Evolutionary conservation across 2,329 filamentous ascomycete species (phyloP).

Genomic region (Xylariales sp.): DNA sequence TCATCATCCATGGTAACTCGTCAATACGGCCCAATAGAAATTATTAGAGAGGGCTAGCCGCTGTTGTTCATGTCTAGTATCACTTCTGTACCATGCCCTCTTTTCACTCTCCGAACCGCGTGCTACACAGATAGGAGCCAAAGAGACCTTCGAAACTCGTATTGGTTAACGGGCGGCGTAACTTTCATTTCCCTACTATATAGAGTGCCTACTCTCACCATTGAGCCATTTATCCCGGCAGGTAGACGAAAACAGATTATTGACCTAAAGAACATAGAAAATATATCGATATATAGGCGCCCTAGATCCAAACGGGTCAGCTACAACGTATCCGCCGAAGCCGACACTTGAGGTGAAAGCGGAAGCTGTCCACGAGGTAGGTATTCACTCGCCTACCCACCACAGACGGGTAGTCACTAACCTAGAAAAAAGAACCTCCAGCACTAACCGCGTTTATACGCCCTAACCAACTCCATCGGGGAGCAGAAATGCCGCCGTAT

Average conservation of each 20-base stretch:
- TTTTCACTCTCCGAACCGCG: neutral
- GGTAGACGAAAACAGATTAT: neutral
- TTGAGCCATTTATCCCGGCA: neutral
- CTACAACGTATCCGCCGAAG: too few relatives aligned
- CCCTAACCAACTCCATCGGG: neutral
- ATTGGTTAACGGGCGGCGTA: slow-evolving; percentile 30
- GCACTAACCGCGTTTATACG: neutral
- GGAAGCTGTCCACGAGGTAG: neutral
- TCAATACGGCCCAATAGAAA: neutral
- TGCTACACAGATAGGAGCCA: slow-evolving; percentile 46
- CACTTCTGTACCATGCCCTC: neutral
- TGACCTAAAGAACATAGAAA: too few relatives aligned
- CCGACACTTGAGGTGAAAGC: too few relatives aligned
- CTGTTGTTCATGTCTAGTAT: slow-evolving; percentile 45
- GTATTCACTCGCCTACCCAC: neutral
- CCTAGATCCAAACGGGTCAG: too few relatives aligned
- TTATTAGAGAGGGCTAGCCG: slow-evolving; percentile 40
- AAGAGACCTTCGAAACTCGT: slow-evolving; percentile 49
- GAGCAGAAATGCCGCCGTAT: slow-evolving; percentile 16
- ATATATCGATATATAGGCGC: neutral
- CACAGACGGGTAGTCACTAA: too few relatives aligned
- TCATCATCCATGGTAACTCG: neutral
- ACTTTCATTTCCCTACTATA: neutral
- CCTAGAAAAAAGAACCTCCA: too few relatives aligned
- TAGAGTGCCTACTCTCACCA: slow-evolving; percentile 7